Evolutionary conservation across 345 rosid species (phyloP), one percentile per base, ranked within the genome.

Genomic region (Triadica sebifera): DNA sequence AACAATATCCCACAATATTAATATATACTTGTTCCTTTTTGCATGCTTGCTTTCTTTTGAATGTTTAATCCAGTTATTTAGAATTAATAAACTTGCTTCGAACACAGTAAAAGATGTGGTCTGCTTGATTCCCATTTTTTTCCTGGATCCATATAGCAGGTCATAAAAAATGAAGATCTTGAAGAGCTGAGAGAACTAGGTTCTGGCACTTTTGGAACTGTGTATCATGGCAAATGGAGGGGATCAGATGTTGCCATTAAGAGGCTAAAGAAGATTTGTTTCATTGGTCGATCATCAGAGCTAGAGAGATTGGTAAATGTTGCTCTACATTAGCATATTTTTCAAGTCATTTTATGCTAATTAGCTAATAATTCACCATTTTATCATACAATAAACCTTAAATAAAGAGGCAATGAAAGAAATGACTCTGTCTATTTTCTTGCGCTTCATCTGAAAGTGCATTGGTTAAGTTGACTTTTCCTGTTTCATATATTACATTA

Each of bases 141-240:
- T 39, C 8, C 38, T 61, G 69, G 47, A 72, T 49, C 12, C 51
- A 66, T 46, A 17, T 51, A 34, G 51, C 77, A 95, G 99, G 82
- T 93, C 74, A 95, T 95, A 75, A 86, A 83, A 81, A 89, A 93
- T 78, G 98, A 91, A 60, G 99, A 93, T 83, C 91, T 95, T 58
- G 98, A 93, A 89, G 99, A 95, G 85, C 86, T 91, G 72, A 93
- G 79, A 80, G 99, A 93, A 80, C 81, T 95, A 59, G 99, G 98
- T 80, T 91, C 99, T 73, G 99, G 99, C 63, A 90, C 96, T 58
- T 95, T 93, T 86, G 99, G 99, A 69, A 95, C 98, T 51, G 97
- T 95, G 58, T 95, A 93, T 79, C 99, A 95, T 85, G 99, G 99
- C 77, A 93, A 95, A 81, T 95, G 99, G 98, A 93, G 94, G 69